Percentiles rank a stretch among this genome's conserved stretches.
Conservation (phyloP, 1,139 yeast species). For the Scheffersomyces segobiensis region DNA sequence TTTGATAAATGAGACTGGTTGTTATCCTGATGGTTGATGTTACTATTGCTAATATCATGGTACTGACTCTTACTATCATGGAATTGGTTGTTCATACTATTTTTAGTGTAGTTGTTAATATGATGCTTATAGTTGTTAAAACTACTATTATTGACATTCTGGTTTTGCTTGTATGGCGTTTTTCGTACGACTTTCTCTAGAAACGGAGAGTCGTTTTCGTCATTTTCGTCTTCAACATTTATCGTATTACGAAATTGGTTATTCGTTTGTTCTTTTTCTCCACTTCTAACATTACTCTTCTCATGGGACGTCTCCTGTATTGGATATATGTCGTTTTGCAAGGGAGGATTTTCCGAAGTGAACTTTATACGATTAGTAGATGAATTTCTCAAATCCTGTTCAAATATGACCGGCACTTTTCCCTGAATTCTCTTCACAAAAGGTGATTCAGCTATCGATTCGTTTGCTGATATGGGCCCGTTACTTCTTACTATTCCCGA, state of each 20-base stretch:
- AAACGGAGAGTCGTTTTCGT: conserved; percentile 19
- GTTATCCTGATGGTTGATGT: neutral
- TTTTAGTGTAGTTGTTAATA: neutral
- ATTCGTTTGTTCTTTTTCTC: neutral
- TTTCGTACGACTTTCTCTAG: conserved; percentile 10
- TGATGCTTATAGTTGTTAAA: neutral
- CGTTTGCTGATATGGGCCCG: conserved; percentile 3
- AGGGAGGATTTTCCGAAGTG: neutral
- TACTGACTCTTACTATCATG: neutral
- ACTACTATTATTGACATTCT: conserved; percentile 1
- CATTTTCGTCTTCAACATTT: conserved; percentile 2
- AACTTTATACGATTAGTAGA: neutral
- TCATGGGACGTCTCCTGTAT: neutral
- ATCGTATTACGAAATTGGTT: neutral
- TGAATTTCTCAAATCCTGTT: conserved; percentile 1
- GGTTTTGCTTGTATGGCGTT: neutral
- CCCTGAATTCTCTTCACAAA: conserved; percentile 26
- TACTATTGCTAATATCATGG: neutral
- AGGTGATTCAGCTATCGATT: conserved; percentile 21
- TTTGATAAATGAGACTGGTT: neutral
- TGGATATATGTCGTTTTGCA: neutral
- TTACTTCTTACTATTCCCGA: conserved; percentile 15
- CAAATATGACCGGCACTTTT: conserved; percentile 13
- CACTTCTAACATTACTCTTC: neutral
- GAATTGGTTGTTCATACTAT: neutral